Percentiles rank a stretch among this genome's conserved stretches.
These are phyloP conservation scores for Lactifluus piperatus DNA, from an alignment of 768 basidiomycete species.

Conservation along the genomic window DNA sequence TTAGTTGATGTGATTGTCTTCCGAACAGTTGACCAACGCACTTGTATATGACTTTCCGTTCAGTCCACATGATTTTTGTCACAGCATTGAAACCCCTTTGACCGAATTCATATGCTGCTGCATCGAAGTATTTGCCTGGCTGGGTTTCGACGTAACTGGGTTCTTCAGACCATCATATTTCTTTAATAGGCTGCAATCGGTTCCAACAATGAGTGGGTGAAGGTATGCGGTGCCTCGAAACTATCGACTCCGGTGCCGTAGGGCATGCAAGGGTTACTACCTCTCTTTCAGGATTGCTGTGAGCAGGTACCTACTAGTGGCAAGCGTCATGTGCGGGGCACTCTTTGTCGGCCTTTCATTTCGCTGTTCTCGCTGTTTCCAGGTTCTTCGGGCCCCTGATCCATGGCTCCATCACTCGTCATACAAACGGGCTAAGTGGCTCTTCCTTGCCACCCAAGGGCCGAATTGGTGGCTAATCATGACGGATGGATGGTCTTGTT, in stretches of 20 bases:
- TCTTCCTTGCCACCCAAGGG: not conserved
- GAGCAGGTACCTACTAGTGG: conserved; percentile 1
- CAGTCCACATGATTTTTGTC: conserved; percentile 67
- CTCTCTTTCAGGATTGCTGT: conserved; percentile 1
- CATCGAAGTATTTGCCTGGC: conserved; percentile 45
- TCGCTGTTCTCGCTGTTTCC: conserved; percentile 5
- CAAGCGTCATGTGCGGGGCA: conserved; percentile 17
- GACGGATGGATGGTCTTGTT: conserved; percentile 2
- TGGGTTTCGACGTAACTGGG: not conserved
- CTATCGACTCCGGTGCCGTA: not conserved
- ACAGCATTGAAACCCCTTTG: conserved; percentile 66
- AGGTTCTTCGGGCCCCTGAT: conserved; percentile 14
- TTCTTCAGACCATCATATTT: not conserved
- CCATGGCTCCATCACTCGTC: conserved; percentile 10
- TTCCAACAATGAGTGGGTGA: conserved; percentile 38
- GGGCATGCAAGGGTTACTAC: conserved; percentile 9
- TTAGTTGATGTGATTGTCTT: no score
- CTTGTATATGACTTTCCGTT: conserved; percentile 54
- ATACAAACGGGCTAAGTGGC: conserved; percentile 4
- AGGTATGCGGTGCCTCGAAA: conserved; percentile 28
- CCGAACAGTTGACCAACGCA: not conserved
- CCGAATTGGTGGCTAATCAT: not conserved
- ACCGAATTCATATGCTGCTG: conserved; percentile 84
- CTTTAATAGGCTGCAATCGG: conserved; percentile 37
- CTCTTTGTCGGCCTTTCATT: conserved; percentile 19